Conservation (phyloP, 2,329 filamentous ascomycete species). For the Aspergillus bombycis region DNA sequence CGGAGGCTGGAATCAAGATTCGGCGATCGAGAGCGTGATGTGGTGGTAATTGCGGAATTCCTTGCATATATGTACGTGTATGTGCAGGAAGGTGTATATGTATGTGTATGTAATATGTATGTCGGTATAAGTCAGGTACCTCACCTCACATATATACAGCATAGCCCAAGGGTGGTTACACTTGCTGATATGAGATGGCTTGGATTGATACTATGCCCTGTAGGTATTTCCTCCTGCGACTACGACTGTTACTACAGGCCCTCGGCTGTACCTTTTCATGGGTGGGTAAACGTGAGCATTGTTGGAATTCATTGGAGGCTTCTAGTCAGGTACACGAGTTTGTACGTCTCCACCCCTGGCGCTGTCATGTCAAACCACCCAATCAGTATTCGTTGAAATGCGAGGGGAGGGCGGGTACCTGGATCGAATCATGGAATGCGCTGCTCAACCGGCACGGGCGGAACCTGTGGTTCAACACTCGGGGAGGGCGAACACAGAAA, state of each 20-base stretch:
- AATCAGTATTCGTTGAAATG: constrained; percentile 8
- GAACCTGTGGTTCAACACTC: constrained; percentile 4
- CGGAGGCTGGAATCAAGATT: not conserved
- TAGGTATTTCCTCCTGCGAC: not conserved
- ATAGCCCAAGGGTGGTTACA: not conserved
- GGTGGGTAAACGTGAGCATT: not conserved
- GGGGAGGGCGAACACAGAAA: not conserved
- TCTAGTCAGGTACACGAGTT: constrained; percentile 16
- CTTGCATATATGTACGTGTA: not conserved
- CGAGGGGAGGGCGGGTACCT: constrained; percentile 22
- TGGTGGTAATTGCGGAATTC: not conserved
- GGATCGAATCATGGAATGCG: constrained; percentile 16
- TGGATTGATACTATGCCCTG: not conserved
- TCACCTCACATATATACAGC: not conserved
- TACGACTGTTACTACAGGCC: not conserved
- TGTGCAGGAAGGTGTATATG: no score
- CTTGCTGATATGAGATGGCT: not conserved
- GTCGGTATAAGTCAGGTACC: not conserved
- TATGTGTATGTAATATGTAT: not conserved
- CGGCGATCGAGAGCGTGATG: no score
- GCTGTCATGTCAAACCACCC: constrained; percentile 19
- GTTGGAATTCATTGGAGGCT: constrained; percentile 2
- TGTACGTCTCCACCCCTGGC: constrained; percentile 17
- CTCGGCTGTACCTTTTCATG: not conserved
- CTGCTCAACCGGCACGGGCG: constrained; percentile 16